A percentile compares a stretch with the other conserved stretches of the same genome.
Conservation (phyloP, 2,329 filamentous ascomycete species). For the Ceratocystis ficicola region DNA sequence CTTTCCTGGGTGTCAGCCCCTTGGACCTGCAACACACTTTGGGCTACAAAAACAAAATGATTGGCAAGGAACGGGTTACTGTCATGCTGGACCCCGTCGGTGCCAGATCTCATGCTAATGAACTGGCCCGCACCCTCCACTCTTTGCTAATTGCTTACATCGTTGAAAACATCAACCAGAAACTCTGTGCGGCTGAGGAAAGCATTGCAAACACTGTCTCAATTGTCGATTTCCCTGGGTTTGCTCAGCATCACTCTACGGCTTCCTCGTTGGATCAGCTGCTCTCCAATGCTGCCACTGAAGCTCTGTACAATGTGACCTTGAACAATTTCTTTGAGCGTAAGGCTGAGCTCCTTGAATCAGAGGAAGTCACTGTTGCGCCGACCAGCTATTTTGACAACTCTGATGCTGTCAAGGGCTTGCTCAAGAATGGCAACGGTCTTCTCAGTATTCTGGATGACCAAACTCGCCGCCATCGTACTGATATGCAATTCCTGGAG, state of each 20-base stretch:
- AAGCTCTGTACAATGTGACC: conserved; percentile 84
- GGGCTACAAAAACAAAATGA: conserved; percentile 92
- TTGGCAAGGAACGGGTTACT: conserved; percentile 92
- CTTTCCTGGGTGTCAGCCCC: conserved; percentile 80
- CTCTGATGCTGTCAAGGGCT: conserved; percentile 79
- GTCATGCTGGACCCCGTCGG: conserved; percentile 92
- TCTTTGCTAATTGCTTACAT: conserved; percentile 88
- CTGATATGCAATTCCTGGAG: conserved; percentile 81
- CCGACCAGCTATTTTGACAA: conserved; percentile 98
- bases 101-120: conserved; percentile 82
- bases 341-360: conserved; percentile 85
- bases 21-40: conserved; percentile 76
- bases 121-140: conserved; percentile 85
- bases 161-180: conserved; percentile 84
- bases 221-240: conserved; percentile 92
- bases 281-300: conserved; percentile 84
- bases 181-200: conserved; percentile 75
- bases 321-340: conserved; percentile 93
- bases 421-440: conserved; percentile 86
- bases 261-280: conserved; percentile 82
- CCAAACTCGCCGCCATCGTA: conserved; percentile 79
- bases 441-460: conserved; percentile 90
- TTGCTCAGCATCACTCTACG: conserved; percentile 72
- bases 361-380: conserved; percentile 79
- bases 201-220: conserved; percentile 86